Conservation (phyloP, 2,329 filamentous ascomycete species). For the Sphaerulina vaccinii region DNA sequence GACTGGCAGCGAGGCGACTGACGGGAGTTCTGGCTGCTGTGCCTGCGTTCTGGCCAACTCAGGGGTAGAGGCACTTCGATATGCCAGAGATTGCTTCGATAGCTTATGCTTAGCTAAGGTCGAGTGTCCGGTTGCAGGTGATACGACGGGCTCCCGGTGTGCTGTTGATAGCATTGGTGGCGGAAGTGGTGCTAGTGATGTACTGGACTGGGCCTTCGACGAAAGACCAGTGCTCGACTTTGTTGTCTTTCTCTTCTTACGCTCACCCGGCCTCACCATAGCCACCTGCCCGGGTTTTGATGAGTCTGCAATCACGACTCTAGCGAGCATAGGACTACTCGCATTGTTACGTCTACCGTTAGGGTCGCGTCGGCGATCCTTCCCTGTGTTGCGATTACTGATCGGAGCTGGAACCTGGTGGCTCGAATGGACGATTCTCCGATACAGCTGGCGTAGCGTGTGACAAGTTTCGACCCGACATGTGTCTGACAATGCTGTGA, state of each 20-base stretch:
- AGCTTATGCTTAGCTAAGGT: neutral
- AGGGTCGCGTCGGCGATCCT: neutral
- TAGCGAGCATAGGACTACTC: slow-evolving; percentile 29
- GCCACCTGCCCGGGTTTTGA: slow-evolving; percentile 31
- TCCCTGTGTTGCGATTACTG: neutral
- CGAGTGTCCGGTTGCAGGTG: too few species aligned
- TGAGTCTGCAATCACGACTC: slow-evolving; percentile 34
- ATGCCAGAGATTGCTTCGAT: neutral
- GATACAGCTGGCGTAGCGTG: slow-evolving; percentile 43
- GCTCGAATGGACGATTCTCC: slow-evolving; percentile 19
- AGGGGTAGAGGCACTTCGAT: neutral
- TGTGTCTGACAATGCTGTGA: slow-evolving; percentile 47
- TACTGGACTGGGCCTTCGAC: slow-evolving; percentile 13
- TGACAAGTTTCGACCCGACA: slow-evolving; percentile 47
- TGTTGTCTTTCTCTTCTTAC: slow-evolving; percentile 21
- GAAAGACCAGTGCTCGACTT: neutral
- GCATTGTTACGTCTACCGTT: slow-evolving; percentile 19
- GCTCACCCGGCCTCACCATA: slow-evolving; percentile 29
- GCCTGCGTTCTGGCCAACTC: neutral
- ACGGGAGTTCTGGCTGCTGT: neutral
- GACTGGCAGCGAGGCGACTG: neutral
- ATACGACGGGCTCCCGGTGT: too few species aligned
- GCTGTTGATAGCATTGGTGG: too few species aligned
- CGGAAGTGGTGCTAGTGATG: slow-evolving; percentile 4
- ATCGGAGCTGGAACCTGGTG: neutral